Base-by-base conservation (phyloP, 129 eudicot genomes). In the Chrysanthemum seticuspe region DNA sequence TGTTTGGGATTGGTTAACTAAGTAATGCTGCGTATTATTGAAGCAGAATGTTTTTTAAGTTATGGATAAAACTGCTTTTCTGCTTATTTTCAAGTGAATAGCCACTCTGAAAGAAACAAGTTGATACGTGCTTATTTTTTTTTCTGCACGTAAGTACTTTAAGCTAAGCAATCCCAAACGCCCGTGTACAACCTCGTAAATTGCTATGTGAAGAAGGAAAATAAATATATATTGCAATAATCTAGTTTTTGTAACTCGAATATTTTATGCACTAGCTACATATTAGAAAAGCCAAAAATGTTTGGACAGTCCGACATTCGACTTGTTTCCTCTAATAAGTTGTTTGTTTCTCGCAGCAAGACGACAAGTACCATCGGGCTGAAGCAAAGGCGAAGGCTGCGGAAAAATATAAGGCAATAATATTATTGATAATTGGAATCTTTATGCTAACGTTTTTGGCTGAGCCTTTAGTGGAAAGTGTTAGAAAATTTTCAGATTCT, bases 391-490 rank as follows among this genome's bases (percentile, higher is more conserved):
- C 76, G 1, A 83, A 80, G 75, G 63, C 44, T 13, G 11, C 53
- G 5, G 78, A 74, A 40, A 63, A 64, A 71, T 50, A 51, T 16
- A 31, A 78, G 74, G 90, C 95, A 16, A 47, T 83, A 18, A 16
- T 62, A 59, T 72, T 83, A 13, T 55, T 88, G 74, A 67, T 85
- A 25, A 40, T 83, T 3, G 95, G 95, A 50, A 78, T 83, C 53
- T 68, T 72, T 45, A 78, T 88, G 66, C 51, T 83, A 34, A 87
- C 79, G 13, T 52, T 80, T 44, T 58, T 88, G 58, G 95, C 90
- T 3, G 90, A 88, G 65, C 95, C 95, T 16, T 76, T 88, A 13
- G 78, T 88, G 52, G 83, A 83, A 18, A 83, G 82, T 72, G 90
- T 88, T 27, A 72, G 81, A 4, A 62, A 73, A 49, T 67, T 88